Conservation (phyloP, 2,329 filamentous ascomycete species). For the Septoria linicola region DNA sequence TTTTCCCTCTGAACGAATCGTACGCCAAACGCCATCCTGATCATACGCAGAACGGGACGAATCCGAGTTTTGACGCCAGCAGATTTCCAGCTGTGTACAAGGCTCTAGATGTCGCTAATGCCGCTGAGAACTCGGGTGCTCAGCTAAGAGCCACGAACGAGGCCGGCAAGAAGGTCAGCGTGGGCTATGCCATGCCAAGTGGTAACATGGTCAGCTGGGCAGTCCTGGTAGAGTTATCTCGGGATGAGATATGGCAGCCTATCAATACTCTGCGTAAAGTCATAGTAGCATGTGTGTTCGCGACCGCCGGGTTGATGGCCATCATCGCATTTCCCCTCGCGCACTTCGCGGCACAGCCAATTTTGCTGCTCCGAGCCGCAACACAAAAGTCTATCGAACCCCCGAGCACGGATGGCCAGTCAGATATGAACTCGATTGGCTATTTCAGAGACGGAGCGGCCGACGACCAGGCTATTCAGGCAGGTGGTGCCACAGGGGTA, state of each 20-base stretch:
- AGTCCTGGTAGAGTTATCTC: constrained; percentile 73
- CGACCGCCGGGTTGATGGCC: constrained; percentile 68
- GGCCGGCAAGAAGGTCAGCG: constrained; percentile 65
- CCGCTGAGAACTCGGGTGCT: constrained; percentile 64
- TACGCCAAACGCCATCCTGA: constrained; percentile 32
- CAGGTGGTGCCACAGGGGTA: constrained; percentile 36
- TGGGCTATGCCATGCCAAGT: constrained; percentile 73
- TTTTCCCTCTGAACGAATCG: constrained; percentile 31
- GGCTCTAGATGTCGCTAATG: constrained; percentile 49
- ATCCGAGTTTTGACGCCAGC: constrained; percentile 57
- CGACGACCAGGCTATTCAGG: constrained; percentile 42
- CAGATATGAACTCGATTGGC: constrained; percentile 34
- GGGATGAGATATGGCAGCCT: constrained; percentile 71
- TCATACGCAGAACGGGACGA: constrained; percentile 41
- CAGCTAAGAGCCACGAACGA: constrained; percentile 66
- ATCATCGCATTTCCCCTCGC: constrained; percentile 74
- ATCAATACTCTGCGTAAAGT: constrained; percentile 75
- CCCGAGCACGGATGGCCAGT: constrained; percentile 43
- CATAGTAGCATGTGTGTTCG: constrained; percentile 80
- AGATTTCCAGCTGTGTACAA: constrained; percentile 63
- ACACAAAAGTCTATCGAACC: constrained; percentile 72
- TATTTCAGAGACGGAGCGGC: constrained; percentile 27
- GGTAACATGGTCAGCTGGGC: constrained; percentile 76
- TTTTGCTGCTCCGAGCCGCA: constrained; percentile 70
- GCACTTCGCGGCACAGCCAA: constrained; percentile 78